A percentile compares a stretch with the other conserved stretches of the same genome.
Evolutionary conservation across 805 yeast species (phyloP).

Genomic region (Suhomyces sp.): DNA sequence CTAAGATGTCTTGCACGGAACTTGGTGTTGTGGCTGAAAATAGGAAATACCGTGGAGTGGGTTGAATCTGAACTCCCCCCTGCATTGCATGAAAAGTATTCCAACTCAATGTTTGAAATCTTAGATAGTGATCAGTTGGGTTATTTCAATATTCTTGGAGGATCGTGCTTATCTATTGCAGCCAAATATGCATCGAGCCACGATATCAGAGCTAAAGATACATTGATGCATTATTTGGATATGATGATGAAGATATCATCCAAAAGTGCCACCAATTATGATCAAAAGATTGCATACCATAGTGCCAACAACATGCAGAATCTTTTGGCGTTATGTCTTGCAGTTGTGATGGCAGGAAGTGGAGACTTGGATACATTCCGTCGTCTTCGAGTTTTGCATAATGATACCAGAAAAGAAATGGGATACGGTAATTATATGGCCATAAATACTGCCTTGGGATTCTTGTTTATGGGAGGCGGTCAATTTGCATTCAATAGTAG

Average conservation of each 20-base stretch:
- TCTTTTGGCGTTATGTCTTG: constrained; percentile 58
- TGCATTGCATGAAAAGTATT: constrained; percentile 33
- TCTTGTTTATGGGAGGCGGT: constrained; percentile 88
- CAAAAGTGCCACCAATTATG: constrained; percentile 49
- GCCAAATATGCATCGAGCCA: constrained; percentile 73
- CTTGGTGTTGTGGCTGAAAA: constrained; percentile 69
- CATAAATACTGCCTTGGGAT: constrained; percentile 78
- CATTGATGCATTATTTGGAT: constrained; percentile 57
- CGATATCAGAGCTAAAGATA: constrained; percentile 50
- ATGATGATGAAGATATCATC: constrained; percentile 43
- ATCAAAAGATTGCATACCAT: constrained; percentile 53
- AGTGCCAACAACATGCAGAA: constrained; percentile 58
- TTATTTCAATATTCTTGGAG: constrained; percentile 66
- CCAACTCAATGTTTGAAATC: constrained; percentile 20
- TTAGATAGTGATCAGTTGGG: constrained; percentile 63
- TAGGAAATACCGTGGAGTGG: constrained; percentile 55
- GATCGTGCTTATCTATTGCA: constrained; percentile 72
- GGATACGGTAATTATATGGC: constrained; percentile 76
- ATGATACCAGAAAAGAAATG: constrained; percentile 45
- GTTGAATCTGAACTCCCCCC: constrained; percentile 56
- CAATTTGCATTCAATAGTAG: constrained; percentile 75
- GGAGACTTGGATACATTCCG: constrained; percentile 82
- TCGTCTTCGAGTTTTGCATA: constrained; percentile 69
- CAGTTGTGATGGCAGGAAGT: constrained; percentile 84
- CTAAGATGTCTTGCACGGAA: constrained; percentile 62